phyloP scores from a whole-genome alignment of 257 asterid genomes.

The Scutellaria minor region DNA sequence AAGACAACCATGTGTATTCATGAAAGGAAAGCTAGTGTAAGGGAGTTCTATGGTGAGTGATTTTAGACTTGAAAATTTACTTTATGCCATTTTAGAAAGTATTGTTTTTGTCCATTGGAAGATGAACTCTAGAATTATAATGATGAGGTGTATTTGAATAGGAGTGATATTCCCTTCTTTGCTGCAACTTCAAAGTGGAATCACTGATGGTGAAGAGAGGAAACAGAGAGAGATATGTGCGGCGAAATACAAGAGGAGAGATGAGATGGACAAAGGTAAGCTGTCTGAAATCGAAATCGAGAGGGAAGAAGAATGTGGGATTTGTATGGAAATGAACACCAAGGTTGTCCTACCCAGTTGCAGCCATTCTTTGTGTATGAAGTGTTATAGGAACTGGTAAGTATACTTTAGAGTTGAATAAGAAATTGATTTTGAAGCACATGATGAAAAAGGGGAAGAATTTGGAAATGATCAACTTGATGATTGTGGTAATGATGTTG shows the following conservation, averaged over 20 bases:
- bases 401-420: background rate
- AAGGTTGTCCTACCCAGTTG: constrained; percentile 88
- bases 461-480: too few relatives aligned
- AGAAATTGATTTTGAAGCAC: too few relatives aligned
- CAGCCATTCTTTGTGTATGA: constrained; percentile 81
- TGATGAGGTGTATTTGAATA: constrained; percentile 28
- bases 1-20: constrained; percentile 74
- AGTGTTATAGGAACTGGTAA: constrained; percentile 82
- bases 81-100: background rate
- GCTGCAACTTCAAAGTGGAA: constrained; percentile 79
- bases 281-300: constrained; percentile 80
- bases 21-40: constrained; percentile 81
- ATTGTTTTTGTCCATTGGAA: background rate
- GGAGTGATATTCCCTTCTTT: constrained; percentile 95
- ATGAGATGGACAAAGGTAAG: constrained; percentile 71
- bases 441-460: too few relatives aligned
- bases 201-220: constrained; percentile 80
- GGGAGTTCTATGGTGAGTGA: constrained; percentile 84
- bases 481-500: too few relatives aligned
- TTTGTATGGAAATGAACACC: constrained; percentile 83
- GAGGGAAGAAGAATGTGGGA: constrained; percentile 96
- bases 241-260: constrained; percentile 57
- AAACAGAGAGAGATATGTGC: constrained; percentile 75
- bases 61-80: background rate
- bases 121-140: background rate